phyloP scores from a whole-genome alignment of 208 protist genomes.

The Trypanosoma platydactyli region DNA sequence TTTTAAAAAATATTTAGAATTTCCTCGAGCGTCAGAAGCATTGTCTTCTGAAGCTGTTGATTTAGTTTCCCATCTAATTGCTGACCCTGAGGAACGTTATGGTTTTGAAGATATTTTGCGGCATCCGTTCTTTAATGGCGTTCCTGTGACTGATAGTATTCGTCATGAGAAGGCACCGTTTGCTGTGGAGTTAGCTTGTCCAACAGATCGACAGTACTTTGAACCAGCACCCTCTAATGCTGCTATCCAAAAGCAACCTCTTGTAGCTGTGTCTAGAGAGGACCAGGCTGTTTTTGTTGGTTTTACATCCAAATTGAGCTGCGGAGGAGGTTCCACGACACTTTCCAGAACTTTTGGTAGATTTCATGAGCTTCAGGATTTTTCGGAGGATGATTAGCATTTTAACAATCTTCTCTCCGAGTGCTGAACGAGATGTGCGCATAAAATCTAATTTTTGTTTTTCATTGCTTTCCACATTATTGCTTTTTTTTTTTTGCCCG shows the following conservation, averaged over 20 bases:
- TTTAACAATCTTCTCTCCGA: constrained; percentile 4
- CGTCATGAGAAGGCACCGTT: constrained; percentile 42
- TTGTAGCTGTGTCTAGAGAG: constrained; percentile 28
- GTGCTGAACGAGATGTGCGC: constrained; percentile 17
- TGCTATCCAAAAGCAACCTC: constrained; percentile 27
- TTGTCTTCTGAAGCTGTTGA: constrained; percentile 51
- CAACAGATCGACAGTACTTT: constrained; percentile 49
- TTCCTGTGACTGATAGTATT: constrained; percentile 35
- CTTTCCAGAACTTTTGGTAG: constrained; percentile 20
- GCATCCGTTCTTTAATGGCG: constrained; percentile 44
- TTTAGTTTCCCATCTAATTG: constrained; percentile 60
- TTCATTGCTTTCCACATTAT: constrained; percentile 14
- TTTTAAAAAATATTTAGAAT: constrained; percentile 78
- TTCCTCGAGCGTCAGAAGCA: constrained; percentile 48
- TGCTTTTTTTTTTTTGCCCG: constrained; percentile 19
- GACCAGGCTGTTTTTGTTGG: constrained; percentile 39
- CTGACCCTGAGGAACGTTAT: constrained; percentile 34
- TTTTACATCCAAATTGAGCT: constrained; percentile 33
- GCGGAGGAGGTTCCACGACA: constrained; percentile 24
- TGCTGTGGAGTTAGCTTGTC: constrained; percentile 26
- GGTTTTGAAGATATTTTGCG: constrained; percentile 37
- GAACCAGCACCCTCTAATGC: constrained; percentile 36
- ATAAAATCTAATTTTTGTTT: constrained; percentile 17
- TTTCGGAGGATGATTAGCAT: constrained; percentile 32
- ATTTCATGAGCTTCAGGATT: constrained; percentile 33